Conservation (phyloP, 1,139 yeast species). For the Suhomyces coccinellae region DNA sequence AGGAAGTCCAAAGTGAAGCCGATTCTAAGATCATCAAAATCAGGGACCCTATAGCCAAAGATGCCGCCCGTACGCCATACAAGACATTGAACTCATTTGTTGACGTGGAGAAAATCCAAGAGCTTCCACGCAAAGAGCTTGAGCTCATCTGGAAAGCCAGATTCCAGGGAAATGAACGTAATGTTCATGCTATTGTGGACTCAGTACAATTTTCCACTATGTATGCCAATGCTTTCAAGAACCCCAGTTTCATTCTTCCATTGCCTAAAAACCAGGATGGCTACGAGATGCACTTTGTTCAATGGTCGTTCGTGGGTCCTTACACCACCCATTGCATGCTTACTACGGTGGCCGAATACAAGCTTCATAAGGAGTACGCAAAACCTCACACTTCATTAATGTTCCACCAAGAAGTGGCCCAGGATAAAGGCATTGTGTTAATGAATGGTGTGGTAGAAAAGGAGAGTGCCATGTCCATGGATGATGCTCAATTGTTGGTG, state of each 20-base stretch:
- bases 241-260: conserved; percentile 76
- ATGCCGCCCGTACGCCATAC: conserved; percentile 53
- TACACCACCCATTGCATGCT: conserved; percentile 85
- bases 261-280: conserved; percentile 58
- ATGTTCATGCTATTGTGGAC: conserved; percentile 66
- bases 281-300: conserved; percentile 86
- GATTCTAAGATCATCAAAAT: conserved; percentile 27
- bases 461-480: conserved; percentile 62
- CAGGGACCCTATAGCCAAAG: conserved; percentile 50
- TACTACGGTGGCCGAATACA: conserved; percentile 90
- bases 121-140: conserved; percentile 61
- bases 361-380: conserved; percentile 87
- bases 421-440: conserved; percentile 64
- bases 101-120: conserved; percentile 64
- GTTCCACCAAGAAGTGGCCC: conserved; percentile 78
- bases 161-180: conserved; percentile 60
- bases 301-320: conserved; percentile 91
- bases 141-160: conserved; percentile 90
- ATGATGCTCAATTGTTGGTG: conserved; percentile 76
- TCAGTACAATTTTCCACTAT: conserved; percentile 58
- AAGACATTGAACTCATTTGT: conserved; percentile 72
- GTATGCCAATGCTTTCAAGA: conserved; percentile 64
- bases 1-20: conserved; percentile 32
- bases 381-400: conserved; percentile 91
- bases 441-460: conserved; percentile 87